A percentile compares a stretch with the other conserved stretches of the same genome.
Conservation (phyloP, 495 filamentous ascomycete species). For the Tuber indicum region DNA sequence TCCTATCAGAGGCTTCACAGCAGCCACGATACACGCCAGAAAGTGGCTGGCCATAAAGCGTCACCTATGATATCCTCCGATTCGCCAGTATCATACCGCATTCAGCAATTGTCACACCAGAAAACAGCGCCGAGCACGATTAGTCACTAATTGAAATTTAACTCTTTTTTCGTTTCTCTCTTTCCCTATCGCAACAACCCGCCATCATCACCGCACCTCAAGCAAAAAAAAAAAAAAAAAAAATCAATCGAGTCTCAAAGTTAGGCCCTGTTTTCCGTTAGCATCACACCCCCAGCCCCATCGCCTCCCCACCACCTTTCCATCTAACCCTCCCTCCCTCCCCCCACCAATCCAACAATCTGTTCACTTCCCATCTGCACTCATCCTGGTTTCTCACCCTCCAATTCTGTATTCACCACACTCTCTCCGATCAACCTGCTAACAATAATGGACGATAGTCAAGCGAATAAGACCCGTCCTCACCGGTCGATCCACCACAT, state of each 20-base stretch:
- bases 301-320: constrained; percentile 24
- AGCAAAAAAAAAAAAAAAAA: constrained; percentile 19
- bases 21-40: neutral
- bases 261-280: constrained; percentile 13
- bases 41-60: neutral
- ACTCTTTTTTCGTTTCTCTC: constrained; percentile 9
- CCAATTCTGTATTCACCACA: neutral
- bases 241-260: constrained; percentile 14
- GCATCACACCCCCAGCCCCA: constrained; percentile 12
- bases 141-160: constrained; percentile 1
- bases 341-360: neutral
- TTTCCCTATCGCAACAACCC: constrained; percentile 22
- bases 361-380: constrained; percentile 7
- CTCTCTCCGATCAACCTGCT: constrained; percentile 18
- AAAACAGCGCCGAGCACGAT: neutral
- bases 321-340: constrained; percentile 1
- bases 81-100: neutral
- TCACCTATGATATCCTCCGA: neutral
- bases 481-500: constrained; percentile 45
- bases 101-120: neutral
- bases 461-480: constrained; percentile 19
- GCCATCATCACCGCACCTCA: constrained; percentile 23
- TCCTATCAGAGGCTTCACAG: neutral
- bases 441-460: constrained; percentile 30
- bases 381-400: constrained; percentile 15